A percentile compares a stretch with the other conserved stretches of the same genome.
These are phyloP conservation scores for Fusarium sulawesiense DNA, from an alignment of 2,329 filamentous ascomycete genomes.

Conservation along the genomic window DNA sequence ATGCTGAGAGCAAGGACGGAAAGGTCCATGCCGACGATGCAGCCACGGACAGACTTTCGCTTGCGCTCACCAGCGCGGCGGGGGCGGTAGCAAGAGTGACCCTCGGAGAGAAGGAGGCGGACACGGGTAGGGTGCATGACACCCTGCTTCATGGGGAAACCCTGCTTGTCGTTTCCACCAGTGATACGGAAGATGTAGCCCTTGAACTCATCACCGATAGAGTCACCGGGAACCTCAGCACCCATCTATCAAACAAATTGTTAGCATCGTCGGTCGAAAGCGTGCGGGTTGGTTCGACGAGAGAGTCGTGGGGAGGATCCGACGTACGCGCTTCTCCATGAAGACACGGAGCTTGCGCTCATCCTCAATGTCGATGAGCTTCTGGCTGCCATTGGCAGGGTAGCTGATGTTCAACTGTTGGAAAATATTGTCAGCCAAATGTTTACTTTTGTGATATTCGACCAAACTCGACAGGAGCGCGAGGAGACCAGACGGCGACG, in stretches of 20 bases:
- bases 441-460: slow-evolving; percentile 16
- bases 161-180: slow-evolving; percentile 99
- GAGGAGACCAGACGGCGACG: neutral
- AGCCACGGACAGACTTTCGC: slow-evolving; percentile 98
- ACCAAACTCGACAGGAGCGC: neutral
- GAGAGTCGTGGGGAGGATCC: slow-evolving; percentile 17
- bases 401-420: slow-evolving; percentile 75
- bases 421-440: slow-evolving; percentile 49
- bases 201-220: slow-evolving; percentile 99
- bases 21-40: slow-evolving; percentile 97
- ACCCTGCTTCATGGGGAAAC: slow-evolving; percentile 99
- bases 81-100: slow-evolving; percentile 99
- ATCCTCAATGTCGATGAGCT: slow-evolving; percentile 99
- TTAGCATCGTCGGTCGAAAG: slow-evolving; percentile 48
- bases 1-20: slow-evolving; percentile 93
- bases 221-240: slow-evolving; percentile 91
- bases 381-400: slow-evolving; percentile 99
- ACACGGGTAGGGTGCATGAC: slow-evolving; percentile 99
- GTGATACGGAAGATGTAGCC: slow-evolving; percentile 99
- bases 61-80: slow-evolving; percentile 98
- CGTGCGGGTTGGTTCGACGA: slow-evolving; percentile 24
- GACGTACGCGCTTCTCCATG: slow-evolving; percentile 93
- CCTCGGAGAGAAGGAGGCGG: slow-evolving; percentile 92
- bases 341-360: slow-evolving; percentile 99
- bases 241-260: slow-evolving; percentile 72